Evolutionary conservation across 192 early-diverging fungal genomes (phyloP), one percentile per base, ranked within the genome.

Genomic region (Jimgerdemannia lactiflua): DNA sequence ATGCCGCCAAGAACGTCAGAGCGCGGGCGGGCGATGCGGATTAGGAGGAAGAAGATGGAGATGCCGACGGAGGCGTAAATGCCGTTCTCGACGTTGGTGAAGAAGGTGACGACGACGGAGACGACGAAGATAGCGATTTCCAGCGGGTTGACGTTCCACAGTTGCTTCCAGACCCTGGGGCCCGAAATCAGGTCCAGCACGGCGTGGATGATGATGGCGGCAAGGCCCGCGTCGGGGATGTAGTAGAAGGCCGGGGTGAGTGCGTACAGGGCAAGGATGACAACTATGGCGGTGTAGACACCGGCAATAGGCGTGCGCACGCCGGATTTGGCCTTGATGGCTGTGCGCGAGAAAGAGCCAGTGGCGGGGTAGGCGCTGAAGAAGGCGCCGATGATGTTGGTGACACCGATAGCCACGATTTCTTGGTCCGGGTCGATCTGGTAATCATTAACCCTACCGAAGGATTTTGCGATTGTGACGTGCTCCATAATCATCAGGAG

Each of bases 321-420:
- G 18, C 97, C 97, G 10, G 95, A 94, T 77, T 92, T 89, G 75
- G 94, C 88, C 84, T 96, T 97, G 81, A 99, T 90, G 65, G 96
- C 95, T 1, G 94, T 93, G 64, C 97, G 92, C 11, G 95, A 96
- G 86, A 99, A 97, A 7, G 95, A 96, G 64, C 96, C 97, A 17
- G 97, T 97, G 1, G 93, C 88, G 20, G 96, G 92, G 84, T 93
- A 96, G 9, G 89, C 93, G 70, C 91, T 88, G 80, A 99, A 93
- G 82, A 97, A 96, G 4, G 93, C 91, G 9, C 91, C 94, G 77
- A 94, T 77, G 29, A 94, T 76, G 85, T 99, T 99, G 40, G 94
- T 91, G n/a, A 92, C 20, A 42, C 97, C 97, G 43, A 99, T 88
- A 1, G 96, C 92, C 68, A 96, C 89, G 41, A 95, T 78, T 80